Percentiles rank a stretch among this genome's conserved stretches.
These are phyloP conservation scores for Kwoniella heveanensis DNA, from an alignment of 768 basidiomycete species.

Conservation along the genomic window DNA sequence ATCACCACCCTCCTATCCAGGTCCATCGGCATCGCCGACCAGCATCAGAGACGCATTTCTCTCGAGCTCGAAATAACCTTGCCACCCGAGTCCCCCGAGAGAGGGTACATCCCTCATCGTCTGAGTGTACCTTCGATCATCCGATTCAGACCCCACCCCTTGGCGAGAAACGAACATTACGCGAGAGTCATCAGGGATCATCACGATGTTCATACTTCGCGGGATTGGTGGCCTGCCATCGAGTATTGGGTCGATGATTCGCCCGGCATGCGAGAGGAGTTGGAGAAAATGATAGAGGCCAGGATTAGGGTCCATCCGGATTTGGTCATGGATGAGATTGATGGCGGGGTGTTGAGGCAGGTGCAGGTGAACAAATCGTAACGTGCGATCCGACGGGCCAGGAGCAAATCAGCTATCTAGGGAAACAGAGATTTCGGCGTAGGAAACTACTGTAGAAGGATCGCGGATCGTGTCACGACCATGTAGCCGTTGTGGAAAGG, in stretches of 20 bases:
- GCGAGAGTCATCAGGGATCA: conserved; percentile 18
- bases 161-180: not conserved
- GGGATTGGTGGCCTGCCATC: not conserved
- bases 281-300: conserved; percentile 4
- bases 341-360: conserved; percentile 8
- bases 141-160: not conserved
- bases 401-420: too few relatives aligned
- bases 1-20: not conserved
- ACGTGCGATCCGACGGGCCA: too few relatives aligned
- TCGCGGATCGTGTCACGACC: too few relatives aligned
- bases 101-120: conserved; percentile 18
- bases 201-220: conserved; percentile 17
- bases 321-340: conserved; percentile 4
- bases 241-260: conserved; percentile 8
- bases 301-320: not conserved
- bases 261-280: not conserved
- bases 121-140: not conserved
- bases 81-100: not conserved
- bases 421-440: too few relatives aligned
- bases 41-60: not conserved
- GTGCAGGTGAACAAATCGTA: too few relatives aligned
- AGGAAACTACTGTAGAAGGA: too few relatives aligned
- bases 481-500: too few relatives aligned
- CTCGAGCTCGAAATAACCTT: not conserved
- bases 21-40: not conserved